Base-by-base conservation (phyloP, 1,139 yeast genomes). In the Candida sp. region DNA sequence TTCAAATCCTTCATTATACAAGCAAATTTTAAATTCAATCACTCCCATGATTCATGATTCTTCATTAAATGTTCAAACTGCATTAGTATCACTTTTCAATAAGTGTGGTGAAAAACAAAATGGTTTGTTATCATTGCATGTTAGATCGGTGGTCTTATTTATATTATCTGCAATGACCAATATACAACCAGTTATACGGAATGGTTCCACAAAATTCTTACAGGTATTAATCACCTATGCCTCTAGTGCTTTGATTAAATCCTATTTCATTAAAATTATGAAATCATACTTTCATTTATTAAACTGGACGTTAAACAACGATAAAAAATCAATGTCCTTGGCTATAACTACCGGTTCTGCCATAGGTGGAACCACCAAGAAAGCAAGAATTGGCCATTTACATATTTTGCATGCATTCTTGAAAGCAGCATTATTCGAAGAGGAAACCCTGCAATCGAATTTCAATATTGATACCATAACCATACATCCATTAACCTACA, bases 111-210 rank as follows among this genome's bases (percentile, higher is more conserved):
- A 61, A 12, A 65, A 66, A 21, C 84, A 82, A 49, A 74, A 77
- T 0, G 80, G 80, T 5, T 67, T 82, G n/a, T 66, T 87, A 46
- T 80, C 77, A 45, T 70, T 90, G 21, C 95, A 91, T 63, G 73
- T 84, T 40, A 72, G 82, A 27, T 68, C 84, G 5, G 64, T 91
- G 3, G 75, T 87, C 30, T 69, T 93, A 29, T 91, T 87, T 58
- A 74, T 91, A n/a, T 87, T 87, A 55, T 84, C 95, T 43, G 95
- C 97, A 11, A 93, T 93, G 98, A 87, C 98, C 15, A 97, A 93
- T 58, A 85, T 93, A 38, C 78, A 77, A 33, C 84, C 91, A 0
- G 82, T 81, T 6, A 81, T 90, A 34, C 77, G 95, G 39, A 78
- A 79, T 42, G 86, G 84, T 50, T 80, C 95, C 4, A 79, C 93